Evolutionary conservation across 2,329 filamentous ascomycete species (phyloP).

Genomic region (Xylariomycetidae sp.): DNA sequence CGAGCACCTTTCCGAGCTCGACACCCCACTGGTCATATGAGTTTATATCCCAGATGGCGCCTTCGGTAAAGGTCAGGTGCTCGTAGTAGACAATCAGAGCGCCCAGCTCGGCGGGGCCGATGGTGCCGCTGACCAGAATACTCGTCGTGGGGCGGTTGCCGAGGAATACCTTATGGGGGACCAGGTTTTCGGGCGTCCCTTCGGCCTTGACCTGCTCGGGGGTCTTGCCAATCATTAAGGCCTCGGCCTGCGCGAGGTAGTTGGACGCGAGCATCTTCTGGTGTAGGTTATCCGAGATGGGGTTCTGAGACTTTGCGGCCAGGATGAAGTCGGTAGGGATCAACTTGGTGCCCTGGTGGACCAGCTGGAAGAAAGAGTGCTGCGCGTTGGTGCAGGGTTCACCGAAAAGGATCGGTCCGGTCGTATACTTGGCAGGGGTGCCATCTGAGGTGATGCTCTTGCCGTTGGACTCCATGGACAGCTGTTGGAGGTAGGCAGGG

Average conservation of each 20-base stretch:
- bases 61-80: conserved; percentile 96
- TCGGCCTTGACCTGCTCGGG: conserved; percentile 74
- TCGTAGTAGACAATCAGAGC: conserved; percentile 98
- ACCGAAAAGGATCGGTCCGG: conserved; percentile 91
- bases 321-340: conserved; percentile 98
- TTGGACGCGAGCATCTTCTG: conserved; percentile 94
- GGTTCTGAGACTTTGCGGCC: conserved; percentile 95
- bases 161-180: conserved; percentile 98
- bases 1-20: conserved; percentile 92
- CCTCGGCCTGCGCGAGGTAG: conserved; percentile 86
- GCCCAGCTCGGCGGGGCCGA: conserved; percentile 89
- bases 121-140: conserved; percentile 83
- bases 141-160: conserved; percentile 96
- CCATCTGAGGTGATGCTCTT: conserved; percentile 91
- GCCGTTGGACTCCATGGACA: conserved; percentile 99
- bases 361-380: conserved; percentile 99
- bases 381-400: conserved; percentile 98
- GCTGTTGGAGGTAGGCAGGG: conserved; percentile 96
- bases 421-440: conserved; percentile 93
- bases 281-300: conserved; percentile 85
- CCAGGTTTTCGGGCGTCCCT: conserved; percentile 66
- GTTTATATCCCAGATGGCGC: conserved; percentile 99
- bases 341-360: conserved; percentile 98
- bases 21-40: conserved; percentile 99
- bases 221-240: conserved; percentile 87